These are phyloP conservation scores for Plasmodium billcollinsi DNA, from an alignment of 169 alveolate species.

Conservation along the genomic window DNA sequence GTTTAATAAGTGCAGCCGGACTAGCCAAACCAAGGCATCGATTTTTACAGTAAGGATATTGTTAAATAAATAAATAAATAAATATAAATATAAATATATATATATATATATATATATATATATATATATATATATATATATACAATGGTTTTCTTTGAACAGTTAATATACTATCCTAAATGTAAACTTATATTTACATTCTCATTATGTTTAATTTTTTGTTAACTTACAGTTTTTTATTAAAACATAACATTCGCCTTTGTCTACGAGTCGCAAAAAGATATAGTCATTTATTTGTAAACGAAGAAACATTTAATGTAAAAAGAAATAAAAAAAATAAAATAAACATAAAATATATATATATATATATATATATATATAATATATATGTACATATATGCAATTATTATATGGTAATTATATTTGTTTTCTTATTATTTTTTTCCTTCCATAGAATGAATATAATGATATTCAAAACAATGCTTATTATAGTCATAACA, in stretches of 20 bases:
- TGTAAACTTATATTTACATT: not conserved
- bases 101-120: not conserved
- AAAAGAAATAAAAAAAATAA: not conserved
- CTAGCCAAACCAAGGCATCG: slow-evolving; percentile 72
- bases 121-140: not conserved
- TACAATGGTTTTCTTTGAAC: not conserved
- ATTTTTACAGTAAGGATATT: slow-evolving; percentile 36
- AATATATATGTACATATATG: not conserved
- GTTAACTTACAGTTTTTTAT: slow-evolving; percentile 19
- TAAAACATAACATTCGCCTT: slow-evolving; percentile 58
- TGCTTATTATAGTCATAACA: slow-evolving; percentile 27
- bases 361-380: not conserved
- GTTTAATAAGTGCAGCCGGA: slow-evolving; percentile 76
- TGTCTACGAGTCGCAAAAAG: slow-evolving; percentile 47
- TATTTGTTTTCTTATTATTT: not conserved
- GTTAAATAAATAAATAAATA: not conserved
- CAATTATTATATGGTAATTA: not conserved
- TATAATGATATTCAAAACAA: slow-evolving; percentile 45
- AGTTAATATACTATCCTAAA: not conserved
- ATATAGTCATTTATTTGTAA: slow-evolving; percentile 44
- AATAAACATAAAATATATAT: not conserved
- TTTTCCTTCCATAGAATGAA: slow-evolving; percentile 31
- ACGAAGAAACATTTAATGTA: slow-evolving; percentile 56
- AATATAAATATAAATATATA: no score
- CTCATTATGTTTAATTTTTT: slow-evolving; percentile 1